Conservation (phyloP, 495 filamentous ascomycete species). For the Jackrogersella minutella region DNA sequence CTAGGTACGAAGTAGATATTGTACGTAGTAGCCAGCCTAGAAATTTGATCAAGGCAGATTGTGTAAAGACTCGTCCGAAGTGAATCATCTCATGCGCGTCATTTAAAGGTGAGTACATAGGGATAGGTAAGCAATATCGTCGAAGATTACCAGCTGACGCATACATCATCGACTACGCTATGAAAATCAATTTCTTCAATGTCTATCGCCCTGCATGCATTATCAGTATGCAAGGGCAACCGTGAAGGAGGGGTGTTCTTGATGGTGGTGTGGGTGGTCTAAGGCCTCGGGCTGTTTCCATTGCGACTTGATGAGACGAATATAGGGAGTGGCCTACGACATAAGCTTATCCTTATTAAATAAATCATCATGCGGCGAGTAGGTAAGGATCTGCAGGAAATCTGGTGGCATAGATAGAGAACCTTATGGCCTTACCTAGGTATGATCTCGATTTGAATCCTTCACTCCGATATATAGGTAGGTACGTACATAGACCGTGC, state of each 20-base stretch:
- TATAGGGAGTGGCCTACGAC: constrained; percentile 18
- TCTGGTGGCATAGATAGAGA: constrained; percentile 12
- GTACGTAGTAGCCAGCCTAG: background rate
- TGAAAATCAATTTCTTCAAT: constrained; percentile 36
- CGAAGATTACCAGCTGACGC: background rate
- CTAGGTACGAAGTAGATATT: background rate
- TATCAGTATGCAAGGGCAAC: constrained; percentile 37
- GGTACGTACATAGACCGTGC: constrained; percentile 6
- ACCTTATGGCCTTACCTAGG: background rate
- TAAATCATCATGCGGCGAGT: constrained; percentile 19
- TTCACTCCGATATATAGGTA: constrained; percentile 1
- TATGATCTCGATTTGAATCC: constrained; percentile 31
- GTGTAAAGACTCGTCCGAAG: background rate
- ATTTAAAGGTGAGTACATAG: background rate
- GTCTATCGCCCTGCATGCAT: constrained; percentile 27
- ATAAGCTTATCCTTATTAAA: constrained; percentile 29
- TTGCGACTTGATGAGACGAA: constrained; percentile 34
- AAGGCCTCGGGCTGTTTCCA: constrained; percentile 32
- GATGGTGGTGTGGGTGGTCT: constrained; percentile 31
- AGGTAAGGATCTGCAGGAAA: constrained; percentile 16
- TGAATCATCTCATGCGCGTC: no score
- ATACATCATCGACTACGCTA: constrained; percentile 29
- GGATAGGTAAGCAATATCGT: constrained; percentile 1
- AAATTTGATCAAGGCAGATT: background rate
- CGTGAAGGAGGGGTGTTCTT: constrained; percentile 30